phyloP scores from a whole-genome alignment of 805 yeast species.

The Candida krabiensis region DNA sequence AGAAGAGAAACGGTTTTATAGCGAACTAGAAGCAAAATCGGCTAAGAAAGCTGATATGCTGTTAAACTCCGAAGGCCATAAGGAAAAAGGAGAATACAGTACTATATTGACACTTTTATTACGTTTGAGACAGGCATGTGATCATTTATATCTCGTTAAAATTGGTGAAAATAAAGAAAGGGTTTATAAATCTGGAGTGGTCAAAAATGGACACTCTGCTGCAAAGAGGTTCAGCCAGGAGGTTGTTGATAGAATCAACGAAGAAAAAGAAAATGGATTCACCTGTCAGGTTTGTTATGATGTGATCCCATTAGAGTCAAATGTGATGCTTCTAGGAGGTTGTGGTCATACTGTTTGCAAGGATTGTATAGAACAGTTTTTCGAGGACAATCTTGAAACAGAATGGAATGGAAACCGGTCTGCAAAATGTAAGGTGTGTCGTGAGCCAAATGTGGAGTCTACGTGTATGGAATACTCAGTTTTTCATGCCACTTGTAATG shows the following conservation, averaged over 20 bases:
- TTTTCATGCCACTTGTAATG: conserved; percentile 47
- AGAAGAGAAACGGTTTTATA: conserved; percentile 59
- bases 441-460: conserved; percentile 35
- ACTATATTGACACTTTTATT: conserved; percentile 69
- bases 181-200: conserved; percentile 33
- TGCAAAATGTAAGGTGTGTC: conserved; percentile 60
- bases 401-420: conserved; percentile 32
- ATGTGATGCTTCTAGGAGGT: conserved; percentile 45
- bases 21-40: conserved; percentile 52
- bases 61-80: conserved; percentile 28
- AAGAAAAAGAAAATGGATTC: conserved; percentile 37
- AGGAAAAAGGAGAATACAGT: conserved; percentile 41
- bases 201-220: conserved; percentile 30
- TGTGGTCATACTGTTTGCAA: conserved; percentile 81
- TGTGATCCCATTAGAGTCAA: conserved; percentile 41
- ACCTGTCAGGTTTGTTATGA: conserved; percentile 71
- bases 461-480: conserved; percentile 47
- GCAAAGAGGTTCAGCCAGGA: conserved; percentile 19
- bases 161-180: conserved; percentile 53
- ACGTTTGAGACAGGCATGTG: conserved; percentile 84
- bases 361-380: conserved; percentile 54
- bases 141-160: conserved; percentile 71
- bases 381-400: conserved; percentile 41
- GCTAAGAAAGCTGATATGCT: conserved; percentile 51
- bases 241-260: conserved; percentile 36